These are phyloP conservation scores for Pichia sp. DNA, from an alignment of 1,139 yeast genomes.

Conservation along the genomic window DNA sequence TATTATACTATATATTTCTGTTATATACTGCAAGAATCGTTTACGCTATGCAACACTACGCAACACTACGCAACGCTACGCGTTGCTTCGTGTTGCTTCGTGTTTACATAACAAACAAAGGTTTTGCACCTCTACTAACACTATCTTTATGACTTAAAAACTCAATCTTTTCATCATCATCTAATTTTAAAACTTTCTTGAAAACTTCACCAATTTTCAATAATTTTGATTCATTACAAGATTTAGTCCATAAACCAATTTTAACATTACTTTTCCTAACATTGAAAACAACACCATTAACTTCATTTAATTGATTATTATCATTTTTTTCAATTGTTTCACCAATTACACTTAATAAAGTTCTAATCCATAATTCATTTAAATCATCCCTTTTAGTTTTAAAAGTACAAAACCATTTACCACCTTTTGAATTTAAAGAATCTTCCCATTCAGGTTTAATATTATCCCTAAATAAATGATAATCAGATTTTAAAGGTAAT, in stretches of 20 bases:
- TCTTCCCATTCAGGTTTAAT: conserved; percentile 99
- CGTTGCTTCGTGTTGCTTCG: too few relatives aligned
- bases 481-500: conserved; percentile 87
- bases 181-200: conserved; percentile 67
- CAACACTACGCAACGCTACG: too few relatives aligned
- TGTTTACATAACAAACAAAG: conserved; percentile 15
- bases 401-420: conserved; percentile 86
- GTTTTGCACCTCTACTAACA: conserved; percentile 16
- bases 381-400: conserved; percentile 56
- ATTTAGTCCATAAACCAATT: conserved; percentile 90
- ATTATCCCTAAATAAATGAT: conserved; percentile 90
- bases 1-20: not conserved
- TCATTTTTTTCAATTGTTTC: conserved; percentile 90
- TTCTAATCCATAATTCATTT: conserved; percentile 90
- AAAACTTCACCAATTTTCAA: conserved; percentile 73
- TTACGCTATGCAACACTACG: too few relatives aligned
- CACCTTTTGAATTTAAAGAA: conserved; percentile 77
- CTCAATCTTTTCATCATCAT: conserved; percentile 65
- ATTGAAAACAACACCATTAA: conserved; percentile 90
- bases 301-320: conserved; percentile 48
- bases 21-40: not conserved
- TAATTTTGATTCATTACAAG: conserved; percentile 54
- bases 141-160: conserved; percentile 54
- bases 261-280: conserved; percentile 78
- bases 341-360: conserved; percentile 87